These are phyloP conservation scores for Monosporozyma aquatica DNA, from an alignment of 805 yeast species.

Conservation along the genomic window DNA sequence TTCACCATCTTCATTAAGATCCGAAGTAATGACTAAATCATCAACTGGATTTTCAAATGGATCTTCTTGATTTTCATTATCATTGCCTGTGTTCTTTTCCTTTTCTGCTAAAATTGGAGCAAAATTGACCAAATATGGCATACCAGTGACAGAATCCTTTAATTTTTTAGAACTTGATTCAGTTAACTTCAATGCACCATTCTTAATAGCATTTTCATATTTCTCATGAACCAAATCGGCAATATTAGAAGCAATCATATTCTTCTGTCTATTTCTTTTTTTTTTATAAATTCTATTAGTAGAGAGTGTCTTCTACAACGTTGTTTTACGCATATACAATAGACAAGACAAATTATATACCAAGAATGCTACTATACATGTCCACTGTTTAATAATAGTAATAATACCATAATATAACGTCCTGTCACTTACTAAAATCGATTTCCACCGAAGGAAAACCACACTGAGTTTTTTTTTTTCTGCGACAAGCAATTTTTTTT, in stretches of 20 bases:
- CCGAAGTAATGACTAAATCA: conserved; percentile 51
- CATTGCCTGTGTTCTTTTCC: conserved; percentile 30
- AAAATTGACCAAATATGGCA: conserved; percentile 27
- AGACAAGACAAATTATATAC: too few relatives aligned
- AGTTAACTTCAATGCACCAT: conserved; percentile 42
- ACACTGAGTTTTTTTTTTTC: too few relatives aligned
- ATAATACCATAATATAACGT: too few relatives aligned
- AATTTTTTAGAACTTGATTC: conserved; percentile 35
- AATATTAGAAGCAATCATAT: conserved; percentile 32
- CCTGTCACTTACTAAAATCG: too few relatives aligned
- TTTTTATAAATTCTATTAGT: neutral
- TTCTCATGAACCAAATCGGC: conserved; percentile 29
- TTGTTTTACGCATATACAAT: too few relatives aligned
- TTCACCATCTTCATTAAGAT: conserved; percentile 37
- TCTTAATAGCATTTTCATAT: conserved; percentile 40
- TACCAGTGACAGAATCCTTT: conserved; percentile 26
- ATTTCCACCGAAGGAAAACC: too few relatives aligned
- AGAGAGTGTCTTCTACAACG: too few relatives aligned
- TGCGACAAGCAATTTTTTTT: too few relatives aligned
- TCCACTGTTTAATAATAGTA: too few relatives aligned
- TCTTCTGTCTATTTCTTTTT: neutral
- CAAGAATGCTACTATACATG: too few relatives aligned
- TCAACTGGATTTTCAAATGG: conserved; percentile 82
- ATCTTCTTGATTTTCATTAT: conserved; percentile 33
- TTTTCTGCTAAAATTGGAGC: conserved; percentile 30